Base-by-base conservation (phyloP, 2,329 filamentous ascomycete species). In the Alternaria ventricosa region DNA sequence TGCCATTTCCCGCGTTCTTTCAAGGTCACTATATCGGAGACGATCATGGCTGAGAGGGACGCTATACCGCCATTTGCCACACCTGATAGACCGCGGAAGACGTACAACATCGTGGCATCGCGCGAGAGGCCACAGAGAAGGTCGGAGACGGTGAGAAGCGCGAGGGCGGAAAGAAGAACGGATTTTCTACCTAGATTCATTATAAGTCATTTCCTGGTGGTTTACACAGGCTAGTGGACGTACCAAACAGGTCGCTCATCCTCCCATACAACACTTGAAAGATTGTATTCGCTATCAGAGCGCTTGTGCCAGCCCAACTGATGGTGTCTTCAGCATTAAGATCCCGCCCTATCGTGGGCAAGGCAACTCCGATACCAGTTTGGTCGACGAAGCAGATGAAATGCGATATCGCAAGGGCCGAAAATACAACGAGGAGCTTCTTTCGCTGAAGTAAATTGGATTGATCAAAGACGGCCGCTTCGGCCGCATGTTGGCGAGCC, bases 181-280 rank as follows among this genome's bases (percentile, higher is more conserved):
- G 57, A 57, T 62, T 65, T 70, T 54, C 69, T 57, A 25, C 66
- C 66, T 67, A 41, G 33, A 28, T 36, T 12, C 5, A n/a, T 20
- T 11, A 8, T 62, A 13, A 62, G 43, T 44, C n/a, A 20, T 25
- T 23, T 33, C 11, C 7, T 25, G 9, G 7, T 15, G 25, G 18
- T 44, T 8, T 15, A 12, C 28, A n/a, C 13, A 12, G 25, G 9
- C 13, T 20, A 10, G n/a, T 15, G 8, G 5, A 50, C 50, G 44
- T 60, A 63, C 87, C 87, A 55, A 89, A 84, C 1, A 89, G 85
- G 74, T 90, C 87, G 0, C 87, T 89, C 4, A 89, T 70, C 3
- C 87, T 83, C 20, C 88, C 88, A 72, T 90, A 90, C 0, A 91
- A 82, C 63, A 90, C 87, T 66, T 89, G 88, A 66, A 90, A 90